A percentile compares a stretch with the other conserved stretches of the same genome.
Conservation (phyloP, 2,329 filamentous ascomycete species). For the Pseudovirgaria hyperparasitica region DNA sequence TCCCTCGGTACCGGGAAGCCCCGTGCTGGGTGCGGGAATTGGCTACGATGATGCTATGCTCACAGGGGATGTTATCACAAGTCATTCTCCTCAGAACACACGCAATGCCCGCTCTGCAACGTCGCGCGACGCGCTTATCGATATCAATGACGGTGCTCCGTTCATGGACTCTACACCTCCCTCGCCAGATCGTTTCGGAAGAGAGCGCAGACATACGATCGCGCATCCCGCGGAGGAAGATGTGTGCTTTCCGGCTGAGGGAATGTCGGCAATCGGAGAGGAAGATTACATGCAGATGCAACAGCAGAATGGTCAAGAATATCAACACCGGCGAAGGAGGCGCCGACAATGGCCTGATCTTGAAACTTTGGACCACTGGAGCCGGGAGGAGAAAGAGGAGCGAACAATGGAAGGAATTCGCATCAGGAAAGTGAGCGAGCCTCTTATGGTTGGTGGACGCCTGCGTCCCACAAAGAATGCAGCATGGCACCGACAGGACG, state of each 20-base stretch:
- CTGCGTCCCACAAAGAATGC: slow-evolving; percentile 63
- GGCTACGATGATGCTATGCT: slow-evolving; percentile 54
- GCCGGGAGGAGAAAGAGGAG: slow-evolving; percentile 75
- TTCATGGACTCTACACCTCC: slow-evolving; percentile 28
- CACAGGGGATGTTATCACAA: slow-evolving; percentile 43
- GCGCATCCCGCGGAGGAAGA: slow-evolving; percentile 60
- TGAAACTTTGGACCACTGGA: slow-evolving; percentile 76
- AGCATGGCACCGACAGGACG: slow-evolving; percentile 81
- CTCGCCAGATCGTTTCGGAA: slow-evolving; percentile 12
- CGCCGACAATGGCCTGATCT: slow-evolving; percentile 74
- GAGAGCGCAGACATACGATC: slow-evolving; percentile 22
- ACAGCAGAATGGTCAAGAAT: slow-evolving; percentile 31
- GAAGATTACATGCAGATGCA: slow-evolving; percentile 51
- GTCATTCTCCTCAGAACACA: slow-evolving; percentile 10
- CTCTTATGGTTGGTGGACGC: slow-evolving; percentile 80
- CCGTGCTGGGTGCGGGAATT: slow-evolving; percentile 38
- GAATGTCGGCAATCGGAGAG: slow-evolving; percentile 67
- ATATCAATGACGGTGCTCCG: slow-evolving; percentile 30
- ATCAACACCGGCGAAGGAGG: slow-evolving; percentile 30
- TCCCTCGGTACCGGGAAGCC: slow-evolving; percentile 48
- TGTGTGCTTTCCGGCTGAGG: slow-evolving; percentile 79
- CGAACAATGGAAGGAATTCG: slow-evolving; percentile 64
- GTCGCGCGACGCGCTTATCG: slow-evolving; percentile 34
- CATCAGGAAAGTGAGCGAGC: slow-evolving; percentile 86
- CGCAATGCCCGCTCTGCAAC: slow-evolving; percentile 9